phyloP scores from a whole-genome alignment of 495 filamentous ascomycete species.

The Thermothielavioides terrestris region DNA sequence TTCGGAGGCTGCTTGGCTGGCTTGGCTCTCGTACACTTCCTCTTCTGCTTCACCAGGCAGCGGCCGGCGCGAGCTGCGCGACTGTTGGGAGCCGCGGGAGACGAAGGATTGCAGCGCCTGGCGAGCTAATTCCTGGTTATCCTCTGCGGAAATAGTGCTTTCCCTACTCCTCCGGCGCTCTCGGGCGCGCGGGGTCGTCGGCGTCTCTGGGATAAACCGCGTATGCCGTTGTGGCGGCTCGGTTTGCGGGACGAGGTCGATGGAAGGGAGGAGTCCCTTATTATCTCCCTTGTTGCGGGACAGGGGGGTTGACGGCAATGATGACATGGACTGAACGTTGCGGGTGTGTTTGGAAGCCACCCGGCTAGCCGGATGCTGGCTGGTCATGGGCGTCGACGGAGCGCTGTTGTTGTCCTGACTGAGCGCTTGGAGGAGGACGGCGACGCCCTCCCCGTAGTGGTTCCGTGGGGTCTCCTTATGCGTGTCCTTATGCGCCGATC shows the following conservation, averaged over 20 bases:
- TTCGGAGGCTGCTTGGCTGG: slow-evolving; percentile 46
- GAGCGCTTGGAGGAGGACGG: slow-evolving; percentile 65
- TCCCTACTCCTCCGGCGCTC: slow-evolving; percentile 58
- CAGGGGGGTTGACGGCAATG: slow-evolving; percentile 68
- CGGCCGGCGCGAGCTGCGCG: slow-evolving; percentile 13
- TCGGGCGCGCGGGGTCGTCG: slow-evolving; percentile 11
- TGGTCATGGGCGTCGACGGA: slow-evolving; percentile 50
- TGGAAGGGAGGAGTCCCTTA: slow-evolving; percentile 44
- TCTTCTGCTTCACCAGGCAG: slow-evolving; percentile 23
- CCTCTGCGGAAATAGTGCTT: slow-evolving; percentile 81
- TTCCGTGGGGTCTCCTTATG: slow-evolving; percentile 33
- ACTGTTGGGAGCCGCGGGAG: slow-evolving; percentile 30
- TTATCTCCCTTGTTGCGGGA: slow-evolving; percentile 34
- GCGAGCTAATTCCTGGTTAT: slow-evolving; percentile 54
- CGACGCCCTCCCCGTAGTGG: slow-evolving; percentile 49
- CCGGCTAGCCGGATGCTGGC: slow-evolving; percentile 34
- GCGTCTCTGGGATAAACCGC: slow-evolving; percentile 25
- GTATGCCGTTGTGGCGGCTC: slow-evolving; percentile 37
- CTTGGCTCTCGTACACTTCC: slow-evolving; percentile 41
- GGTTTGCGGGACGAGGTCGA: slow-evolving; percentile 49
- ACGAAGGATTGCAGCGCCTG: slow-evolving; percentile 45
- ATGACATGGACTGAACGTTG: slow-evolving; percentile 67
- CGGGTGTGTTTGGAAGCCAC: slow-evolving; percentile 52
- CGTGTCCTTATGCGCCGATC: slow-evolving; percentile 29
- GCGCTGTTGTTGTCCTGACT: slow-evolving; percentile 65